These are phyloP conservation scores for Albugo candida DNA, from an alignment of 352 stramenopile genomes.

Conservation along the genomic window DNA sequence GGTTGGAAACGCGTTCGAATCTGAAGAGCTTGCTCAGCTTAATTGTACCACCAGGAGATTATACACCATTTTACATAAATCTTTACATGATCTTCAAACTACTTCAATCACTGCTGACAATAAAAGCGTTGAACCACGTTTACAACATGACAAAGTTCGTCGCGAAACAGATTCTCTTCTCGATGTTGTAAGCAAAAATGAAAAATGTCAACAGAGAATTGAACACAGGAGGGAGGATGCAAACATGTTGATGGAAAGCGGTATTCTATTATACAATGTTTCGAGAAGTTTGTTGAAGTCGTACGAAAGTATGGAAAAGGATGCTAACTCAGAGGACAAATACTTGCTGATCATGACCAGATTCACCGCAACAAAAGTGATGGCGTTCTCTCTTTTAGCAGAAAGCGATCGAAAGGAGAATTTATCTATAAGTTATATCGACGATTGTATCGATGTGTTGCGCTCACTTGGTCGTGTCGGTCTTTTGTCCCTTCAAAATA, in stretches of 20 bases:
- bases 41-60: too few relatives aligned
- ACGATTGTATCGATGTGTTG: conserved; percentile 51
- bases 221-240: too few relatives aligned
- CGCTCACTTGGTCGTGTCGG: conserved; percentile 53
- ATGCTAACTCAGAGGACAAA: background rate
- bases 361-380: conserved; percentile 40
- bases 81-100: too few relatives aligned
- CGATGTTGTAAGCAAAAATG: too few relatives aligned
- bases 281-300: conserved; percentile 21
- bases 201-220: too few relatives aligned
- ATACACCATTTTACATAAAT: too few relatives aligned
- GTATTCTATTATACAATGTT: conserved; percentile 49
- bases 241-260: conserved; percentile 24
- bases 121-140: too few relatives aligned
- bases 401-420: conserved; percentile 8
- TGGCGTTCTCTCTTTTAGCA: conserved; percentile 26
- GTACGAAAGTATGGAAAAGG: conserved; percentile 1
- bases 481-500: conserved; percentile 24
- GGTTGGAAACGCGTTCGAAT: too few relatives aligned
- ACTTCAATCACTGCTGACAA: too few relatives aligned
- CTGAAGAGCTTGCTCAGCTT: too few relatives aligned
- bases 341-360: conserved; percentile 19
- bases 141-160: too few relatives aligned
- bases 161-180: too few relatives aligned
- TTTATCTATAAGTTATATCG: conserved; percentile 11